Evolutionary conservation across 1,284 basidiomycete species (phyloP).

Genomic region (Irpex lacteus): DNA sequence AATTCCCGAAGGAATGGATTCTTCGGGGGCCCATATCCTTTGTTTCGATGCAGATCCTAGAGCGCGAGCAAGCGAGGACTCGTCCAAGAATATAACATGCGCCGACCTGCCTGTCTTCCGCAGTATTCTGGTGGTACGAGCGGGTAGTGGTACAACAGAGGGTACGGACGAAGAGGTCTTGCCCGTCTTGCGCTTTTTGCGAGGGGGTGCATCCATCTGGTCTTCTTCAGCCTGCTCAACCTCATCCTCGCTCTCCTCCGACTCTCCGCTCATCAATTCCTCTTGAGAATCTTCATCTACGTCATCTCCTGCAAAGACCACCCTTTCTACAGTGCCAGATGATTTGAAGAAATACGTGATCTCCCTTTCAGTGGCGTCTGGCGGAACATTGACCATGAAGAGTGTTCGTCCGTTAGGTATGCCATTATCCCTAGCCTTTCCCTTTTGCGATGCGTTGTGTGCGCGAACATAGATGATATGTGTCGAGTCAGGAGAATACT

Average conservation of each 20-base stretch:
- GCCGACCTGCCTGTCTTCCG: slow-evolving; percentile 64
- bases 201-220: slow-evolving; percentile 28
- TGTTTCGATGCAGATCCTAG: slow-evolving; percentile 45
- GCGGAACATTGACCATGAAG: slow-evolving; percentile 84
- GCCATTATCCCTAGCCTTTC: slow-evolving; percentile 23
- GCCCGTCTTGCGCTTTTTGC: slow-evolving; percentile 46
- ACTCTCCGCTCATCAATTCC: slow-evolving; percentile 34
- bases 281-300: slow-evolving; percentile 11
- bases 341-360: slow-evolving; percentile 70
- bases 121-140: slow-evolving; percentile 50
- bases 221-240: slow-evolving; percentile 28
- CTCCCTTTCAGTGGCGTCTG: slow-evolving; percentile 80
- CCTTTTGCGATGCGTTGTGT: slow-evolving; percentile 49
- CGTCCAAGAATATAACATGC: slow-evolving; percentile 78
- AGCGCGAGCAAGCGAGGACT: slow-evolving; percentile 58
- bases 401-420: slow-evolving; percentile 74
- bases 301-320: slow-evolving; percentile 56
- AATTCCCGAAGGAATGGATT: slow-evolving; percentile 61
- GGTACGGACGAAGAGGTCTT: slow-evolving; percentile 38
- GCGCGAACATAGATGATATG: slow-evolving; percentile 64
- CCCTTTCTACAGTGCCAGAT: slow-evolving; percentile 74
- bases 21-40: slow-evolving; percentile 57
- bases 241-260: slow-evolving; percentile 38
- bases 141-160: slow-evolving; percentile 54
- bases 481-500: slow-evolving; percentile 42